Evolutionary conservation across 495 filamentous ascomycete genomes (phyloP).

Genomic region (Rostrohypoxylon terebratum): DNA sequence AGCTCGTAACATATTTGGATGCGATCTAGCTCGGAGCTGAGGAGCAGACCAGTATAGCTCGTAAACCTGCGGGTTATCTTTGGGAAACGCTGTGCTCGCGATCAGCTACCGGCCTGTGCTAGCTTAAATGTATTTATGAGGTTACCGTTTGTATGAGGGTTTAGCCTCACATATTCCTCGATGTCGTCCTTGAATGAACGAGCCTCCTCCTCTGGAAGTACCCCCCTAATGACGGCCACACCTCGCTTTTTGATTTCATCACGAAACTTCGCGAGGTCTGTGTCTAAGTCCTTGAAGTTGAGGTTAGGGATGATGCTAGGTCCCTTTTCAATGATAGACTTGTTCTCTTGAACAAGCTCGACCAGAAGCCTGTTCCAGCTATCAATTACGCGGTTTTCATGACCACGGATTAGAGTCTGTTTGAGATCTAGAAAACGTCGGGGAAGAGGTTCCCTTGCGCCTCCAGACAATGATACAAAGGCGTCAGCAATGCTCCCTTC

Average conservation of each 20-base stretch:
- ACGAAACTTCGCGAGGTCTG: constrained; percentile 56
- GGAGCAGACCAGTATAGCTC: constrained; percentile 90
- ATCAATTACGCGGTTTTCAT: constrained; percentile 68
- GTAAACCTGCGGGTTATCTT: constrained; percentile 76
- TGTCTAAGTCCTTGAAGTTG: constrained; percentile 65
- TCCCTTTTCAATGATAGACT: constrained; percentile 55
- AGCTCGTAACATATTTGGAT: constrained; percentile 75
- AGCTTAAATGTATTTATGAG: not conserved
- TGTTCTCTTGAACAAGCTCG: constrained; percentile 65
- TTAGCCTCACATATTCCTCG: constrained; percentile 71
- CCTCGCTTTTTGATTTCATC: constrained; percentile 71
- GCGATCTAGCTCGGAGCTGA: constrained; percentile 77
- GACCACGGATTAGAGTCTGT: constrained; percentile 67
- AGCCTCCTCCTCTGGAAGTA: constrained; percentile 69
- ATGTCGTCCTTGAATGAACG: constrained; percentile 67
- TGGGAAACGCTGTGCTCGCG: constrained; percentile 61
- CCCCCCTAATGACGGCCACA: constrained; percentile 71
- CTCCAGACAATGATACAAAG: constrained; percentile 82
- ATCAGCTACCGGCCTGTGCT: constrained; percentile 30
- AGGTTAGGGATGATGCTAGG: constrained; percentile 68
- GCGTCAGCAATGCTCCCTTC: constrained; percentile 85
- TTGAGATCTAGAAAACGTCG: constrained; percentile 84
- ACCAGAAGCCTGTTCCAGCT: constrained; percentile 79
- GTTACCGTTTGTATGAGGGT: constrained; percentile 66
- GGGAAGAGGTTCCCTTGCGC: constrained; percentile 71